Conservation (phyloP, 2,329 filamentous ascomycete species). For the Thielaviopsis populi region DNA sequence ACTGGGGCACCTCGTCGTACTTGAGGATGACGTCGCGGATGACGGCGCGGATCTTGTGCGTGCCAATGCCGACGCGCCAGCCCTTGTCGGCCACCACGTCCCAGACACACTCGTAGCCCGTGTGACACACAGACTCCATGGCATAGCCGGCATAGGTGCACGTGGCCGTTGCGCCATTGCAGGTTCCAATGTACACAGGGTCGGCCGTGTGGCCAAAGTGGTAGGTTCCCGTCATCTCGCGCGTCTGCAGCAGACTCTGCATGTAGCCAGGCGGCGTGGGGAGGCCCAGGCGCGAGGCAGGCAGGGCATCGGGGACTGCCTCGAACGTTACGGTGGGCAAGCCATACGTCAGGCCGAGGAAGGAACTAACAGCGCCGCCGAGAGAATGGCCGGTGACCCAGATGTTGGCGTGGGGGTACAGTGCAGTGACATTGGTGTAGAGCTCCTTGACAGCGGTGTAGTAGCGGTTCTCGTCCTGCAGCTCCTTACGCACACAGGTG, state of each 20-base stretch:
- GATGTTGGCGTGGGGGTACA: slow-evolving; percentile 71
- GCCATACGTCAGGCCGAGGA: slow-evolving; percentile 82
- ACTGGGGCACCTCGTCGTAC: slow-evolving; percentile 68
- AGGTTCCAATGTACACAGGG: slow-evolving; percentile 84
- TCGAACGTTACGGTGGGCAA: slow-evolving; percentile 85
- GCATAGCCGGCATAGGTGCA: slow-evolving; percentile 90
- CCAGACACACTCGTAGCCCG: slow-evolving; percentile 75
- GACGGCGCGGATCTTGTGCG: slow-evolving; percentile 77
- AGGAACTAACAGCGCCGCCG: slow-evolving; percentile 74
- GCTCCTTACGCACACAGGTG: slow-evolving; percentile 64
- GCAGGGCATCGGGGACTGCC: slow-evolving; percentile 78
- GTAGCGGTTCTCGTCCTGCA: slow-evolving; percentile 75
- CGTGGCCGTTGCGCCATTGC: slow-evolving; percentile 75
- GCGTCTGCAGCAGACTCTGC: slow-evolving; percentile 52
- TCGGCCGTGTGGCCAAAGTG: slow-evolving; percentile 96
- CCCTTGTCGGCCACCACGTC: slow-evolving; percentile 85
- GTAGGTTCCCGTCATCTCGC: slow-evolving; percentile 60
- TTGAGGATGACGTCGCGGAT: slow-evolving; percentile 75
- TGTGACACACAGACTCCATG: slow-evolving; percentile 83
- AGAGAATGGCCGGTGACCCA: slow-evolving; percentile 91
- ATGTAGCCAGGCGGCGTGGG: slow-evolving; percentile 69
- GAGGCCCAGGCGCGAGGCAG: slow-evolving; percentile 69
- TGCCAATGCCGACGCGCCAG: slow-evolving; percentile 81
- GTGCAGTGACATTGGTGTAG: slow-evolving; percentile 77
- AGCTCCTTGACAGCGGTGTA: slow-evolving; percentile 80